Percentiles rank a stretch among this genome's conserved stretches.
Conservation (phyloP, 176 grass and related monocot genomes). For the Paspalum vaginatum region DNA sequence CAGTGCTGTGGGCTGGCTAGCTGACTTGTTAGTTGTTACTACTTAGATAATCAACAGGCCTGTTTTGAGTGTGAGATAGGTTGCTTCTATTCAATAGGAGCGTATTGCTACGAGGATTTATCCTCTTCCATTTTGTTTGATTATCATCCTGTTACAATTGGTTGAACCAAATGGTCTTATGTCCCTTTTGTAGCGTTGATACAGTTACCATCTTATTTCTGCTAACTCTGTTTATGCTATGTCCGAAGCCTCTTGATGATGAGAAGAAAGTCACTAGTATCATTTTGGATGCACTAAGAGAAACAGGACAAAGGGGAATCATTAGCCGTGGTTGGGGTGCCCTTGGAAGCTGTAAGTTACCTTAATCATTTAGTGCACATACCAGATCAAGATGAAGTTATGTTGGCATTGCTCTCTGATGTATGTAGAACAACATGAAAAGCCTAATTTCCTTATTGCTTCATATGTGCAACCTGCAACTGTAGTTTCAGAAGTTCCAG, state of each 20-base stretch:
- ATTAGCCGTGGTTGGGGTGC: conserved; percentile 94
- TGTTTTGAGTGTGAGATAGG: conserved; percentile 5
- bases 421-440: conserved; percentile 19
- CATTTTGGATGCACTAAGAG: conserved; percentile 86
- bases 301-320: conserved; percentile 91
- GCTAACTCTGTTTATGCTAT: conserved; percentile 37
- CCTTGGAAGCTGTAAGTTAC: conserved; percentile 88
- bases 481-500: conserved; percentile 84
- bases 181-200: conserved; percentile 3
- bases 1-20: not conserved
- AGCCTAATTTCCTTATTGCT: conserved; percentile 23
- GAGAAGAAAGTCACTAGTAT: conserved; percentile 82
- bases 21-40: conserved; percentile 3
- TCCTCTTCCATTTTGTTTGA: not conserved
- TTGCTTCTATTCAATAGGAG: conserved; percentile 3
- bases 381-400: conserved; percentile 10
- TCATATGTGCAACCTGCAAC: conserved; percentile 30
- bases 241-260: conserved; percentile 90
- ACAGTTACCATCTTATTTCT: conserved; percentile 36
- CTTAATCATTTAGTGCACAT: conserved; percentile 11
- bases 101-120: not conserved
- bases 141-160: conserved; percentile 1
- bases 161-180: not conserved
- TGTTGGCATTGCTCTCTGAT: conserved; percentile 17
- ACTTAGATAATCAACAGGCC: no score